A percentile compares a stretch with the other conserved stretches of the same genome.
These are phyloP conservation scores for Vigna trinervia DNA, from an alignment of 306 rosid genomes.

Conservation along the genomic window DNA sequence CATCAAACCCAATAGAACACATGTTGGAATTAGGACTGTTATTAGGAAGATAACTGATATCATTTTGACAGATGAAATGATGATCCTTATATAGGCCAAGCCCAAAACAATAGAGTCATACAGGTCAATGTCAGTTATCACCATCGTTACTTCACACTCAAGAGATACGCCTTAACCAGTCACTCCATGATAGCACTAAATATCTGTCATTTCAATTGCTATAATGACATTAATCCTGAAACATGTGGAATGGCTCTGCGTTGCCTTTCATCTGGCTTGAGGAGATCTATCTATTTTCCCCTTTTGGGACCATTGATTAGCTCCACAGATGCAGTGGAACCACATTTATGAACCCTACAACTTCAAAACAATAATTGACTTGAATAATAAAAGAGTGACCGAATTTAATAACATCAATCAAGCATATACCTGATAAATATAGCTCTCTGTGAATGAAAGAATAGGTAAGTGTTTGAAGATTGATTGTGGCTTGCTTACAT, in stretches of 20 bases:
- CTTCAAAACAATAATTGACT: background rate
- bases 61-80: conserved; percentile 18
- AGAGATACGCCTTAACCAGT: conserved; percentile 4
- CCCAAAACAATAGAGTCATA: conserved; percentile 32
- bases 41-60: background rate
- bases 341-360: conserved; percentile 8
- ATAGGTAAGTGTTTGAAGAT: conserved; percentile 77
- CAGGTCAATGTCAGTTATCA: background rate
- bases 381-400: conserved; percentile 11
- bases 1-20: background rate
- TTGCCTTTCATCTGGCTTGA: conserved; percentile 30
- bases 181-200: conserved; percentile 6
- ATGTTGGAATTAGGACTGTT: conserved; percentile 3
- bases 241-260: background rate
- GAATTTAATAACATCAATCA: conserved; percentile 27
- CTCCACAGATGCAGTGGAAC: background rate
- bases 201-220: conserved; percentile 24
- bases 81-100: conserved; percentile 22
- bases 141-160: conserved; percentile 20
- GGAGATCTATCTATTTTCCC: conserved; percentile 19
- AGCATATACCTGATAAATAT: conserved; percentile 82
- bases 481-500: conserved; percentile 66
- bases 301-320: background rate
- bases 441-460: conserved; percentile 89
- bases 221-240: conserved; percentile 8